phyloP scores from a whole-genome alignment of 148 eudicot genomes.

The Arctostaphylos glauca region DNA sequence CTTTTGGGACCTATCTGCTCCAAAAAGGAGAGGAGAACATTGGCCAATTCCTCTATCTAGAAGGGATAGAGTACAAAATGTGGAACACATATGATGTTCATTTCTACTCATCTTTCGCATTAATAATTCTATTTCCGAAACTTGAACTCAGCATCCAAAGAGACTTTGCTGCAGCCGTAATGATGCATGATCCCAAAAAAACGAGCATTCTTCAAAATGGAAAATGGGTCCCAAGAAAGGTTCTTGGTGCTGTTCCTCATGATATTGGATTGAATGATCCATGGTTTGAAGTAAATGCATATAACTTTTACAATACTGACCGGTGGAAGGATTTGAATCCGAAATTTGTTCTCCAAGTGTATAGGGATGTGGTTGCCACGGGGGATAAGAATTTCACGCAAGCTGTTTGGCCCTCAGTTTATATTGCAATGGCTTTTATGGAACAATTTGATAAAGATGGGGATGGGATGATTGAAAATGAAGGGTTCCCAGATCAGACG shows the following conservation, averaged over 20 bases:
- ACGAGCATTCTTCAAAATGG: slow-evolving; percentile 68
- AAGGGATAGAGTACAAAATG: slow-evolving; percentile 91
- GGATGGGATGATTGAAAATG: slow-evolving; percentile 98
- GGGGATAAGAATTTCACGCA: slow-evolving; percentile 74
- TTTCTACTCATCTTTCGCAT: slow-evolving; percentile 85
- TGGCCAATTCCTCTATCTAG: slow-evolving; percentile 87
- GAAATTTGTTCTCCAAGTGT: slow-evolving; percentile 30
- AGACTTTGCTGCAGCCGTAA: slow-evolving; percentile 90
- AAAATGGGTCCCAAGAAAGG: slow-evolving; percentile 64
- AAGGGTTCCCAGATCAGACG: slow-evolving; percentile 97
- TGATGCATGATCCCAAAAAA: slow-evolving; percentile 90
- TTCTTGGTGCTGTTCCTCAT: slow-evolving; percentile 95
- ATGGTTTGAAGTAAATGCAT: slow-evolving; percentile 89
- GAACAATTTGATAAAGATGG: slow-evolving; percentile 93
- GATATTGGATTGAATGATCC: slow-evolving; percentile 93
- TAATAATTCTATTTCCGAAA: slow-evolving; percentile 76
- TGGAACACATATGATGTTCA: slow-evolving; percentile 98
- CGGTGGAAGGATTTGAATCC: slow-evolving; percentile 76
- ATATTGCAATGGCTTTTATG: slow-evolving; percentile 62
- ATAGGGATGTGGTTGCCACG: slow-evolving; percentile 70
- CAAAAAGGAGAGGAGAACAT: slow-evolving; percentile 76
- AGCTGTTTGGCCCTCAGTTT: slow-evolving; percentile 96
- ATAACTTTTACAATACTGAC: slow-evolving; percentile 71
- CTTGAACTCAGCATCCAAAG: slow-evolving; percentile 90
- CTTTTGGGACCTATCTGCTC: slow-evolving; percentile 72